A percentile compares a stretch with the other conserved stretches of the same genome.
phyloP scores from a whole-genome alignment of 768 basidiomycete species.

The Amanita inopinata region DNA sequence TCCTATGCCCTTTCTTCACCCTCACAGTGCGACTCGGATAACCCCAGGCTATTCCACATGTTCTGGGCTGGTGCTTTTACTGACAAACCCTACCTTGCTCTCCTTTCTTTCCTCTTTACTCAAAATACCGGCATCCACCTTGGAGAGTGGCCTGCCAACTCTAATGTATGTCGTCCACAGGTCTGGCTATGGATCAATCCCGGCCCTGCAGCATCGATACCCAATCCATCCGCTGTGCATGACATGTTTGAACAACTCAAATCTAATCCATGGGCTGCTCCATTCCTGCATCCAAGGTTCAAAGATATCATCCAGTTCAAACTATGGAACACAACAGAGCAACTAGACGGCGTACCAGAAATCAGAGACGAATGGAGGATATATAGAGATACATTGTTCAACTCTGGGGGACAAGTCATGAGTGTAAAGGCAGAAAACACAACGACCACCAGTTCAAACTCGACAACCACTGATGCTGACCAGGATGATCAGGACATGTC shows the following conservation, averaged over 20 bases:
- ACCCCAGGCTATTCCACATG: conserved; percentile 84
- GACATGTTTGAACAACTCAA: conserved; percentile 81
- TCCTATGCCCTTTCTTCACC: conserved; percentile 25
- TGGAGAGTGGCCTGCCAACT: conserved; percentile 26
- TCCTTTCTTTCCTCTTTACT: conserved; percentile 87
- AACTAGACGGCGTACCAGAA: conserved; percentile 80
- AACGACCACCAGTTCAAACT: conserved; percentile 29
- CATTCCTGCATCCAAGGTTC: conserved; percentile 85
- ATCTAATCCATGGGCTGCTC: conserved; percentile 82
- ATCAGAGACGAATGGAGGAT: conserved; percentile 82
- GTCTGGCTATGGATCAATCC: conserved; percentile 98
- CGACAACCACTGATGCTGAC: conserved; percentile 40
- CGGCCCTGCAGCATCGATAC: conserved; percentile 77
- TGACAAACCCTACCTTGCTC: conserved; percentile 91
- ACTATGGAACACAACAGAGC: conserved; percentile 96
- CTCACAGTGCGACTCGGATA: conserved; percentile 59
- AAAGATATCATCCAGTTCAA: conserved; percentile 85
- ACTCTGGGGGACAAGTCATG: conserved; percentile 75
- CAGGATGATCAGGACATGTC: conserved; percentile 40
- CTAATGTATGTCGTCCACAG: conserved; percentile 68
- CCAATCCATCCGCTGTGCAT: conserved; percentile 63
- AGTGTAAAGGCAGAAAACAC: conserved; percentile 32
- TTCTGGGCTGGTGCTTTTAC: conserved; percentile 97
- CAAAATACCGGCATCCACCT: conserved; percentile 82
- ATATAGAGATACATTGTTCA: conserved; percentile 69